Conservation (phyloP, 495 filamentous ascomycete genomes). For the Penicillium daleae region DNA sequence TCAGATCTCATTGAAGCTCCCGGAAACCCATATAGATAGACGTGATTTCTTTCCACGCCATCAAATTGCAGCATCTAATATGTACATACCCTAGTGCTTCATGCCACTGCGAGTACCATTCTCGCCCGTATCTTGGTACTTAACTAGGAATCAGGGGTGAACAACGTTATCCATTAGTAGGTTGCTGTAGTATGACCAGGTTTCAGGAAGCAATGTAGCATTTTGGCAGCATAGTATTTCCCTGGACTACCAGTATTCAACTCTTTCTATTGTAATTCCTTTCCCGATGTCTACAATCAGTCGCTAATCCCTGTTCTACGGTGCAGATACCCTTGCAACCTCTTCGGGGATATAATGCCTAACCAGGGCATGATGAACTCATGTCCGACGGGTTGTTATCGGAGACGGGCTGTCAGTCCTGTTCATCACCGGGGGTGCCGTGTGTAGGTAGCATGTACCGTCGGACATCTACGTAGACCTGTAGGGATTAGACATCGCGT, state of each 20-base stretch:
- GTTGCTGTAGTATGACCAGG: background rate
- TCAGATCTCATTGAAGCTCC: no score
- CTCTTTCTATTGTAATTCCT: background rate
- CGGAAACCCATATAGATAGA: no score
- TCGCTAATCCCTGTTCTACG: background rate
- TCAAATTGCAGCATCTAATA: no score
- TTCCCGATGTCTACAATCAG: background rate
- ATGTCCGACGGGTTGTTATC: background rate
- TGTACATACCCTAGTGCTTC: no score
- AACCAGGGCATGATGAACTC: conserved; percentile 9
- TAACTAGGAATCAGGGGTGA: background rate
- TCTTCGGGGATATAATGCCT: conserved; percentile 8
- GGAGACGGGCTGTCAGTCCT: background rate
- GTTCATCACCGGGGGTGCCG: background rate
- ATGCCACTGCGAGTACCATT: no score
- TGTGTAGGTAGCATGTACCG: background rate
- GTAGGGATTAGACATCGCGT: background rate
- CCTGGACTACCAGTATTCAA: no score
- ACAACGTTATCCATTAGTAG: background rate
- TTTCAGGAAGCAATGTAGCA: background rate
- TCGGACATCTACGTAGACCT: background rate
- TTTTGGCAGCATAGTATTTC: background rate
- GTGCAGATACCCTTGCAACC: background rate
- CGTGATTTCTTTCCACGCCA: no score
- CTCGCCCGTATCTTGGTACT: background rate